Conservation (phyloP, 352 stramenopile genomes). For the Phytophthora syringae region DNA sequence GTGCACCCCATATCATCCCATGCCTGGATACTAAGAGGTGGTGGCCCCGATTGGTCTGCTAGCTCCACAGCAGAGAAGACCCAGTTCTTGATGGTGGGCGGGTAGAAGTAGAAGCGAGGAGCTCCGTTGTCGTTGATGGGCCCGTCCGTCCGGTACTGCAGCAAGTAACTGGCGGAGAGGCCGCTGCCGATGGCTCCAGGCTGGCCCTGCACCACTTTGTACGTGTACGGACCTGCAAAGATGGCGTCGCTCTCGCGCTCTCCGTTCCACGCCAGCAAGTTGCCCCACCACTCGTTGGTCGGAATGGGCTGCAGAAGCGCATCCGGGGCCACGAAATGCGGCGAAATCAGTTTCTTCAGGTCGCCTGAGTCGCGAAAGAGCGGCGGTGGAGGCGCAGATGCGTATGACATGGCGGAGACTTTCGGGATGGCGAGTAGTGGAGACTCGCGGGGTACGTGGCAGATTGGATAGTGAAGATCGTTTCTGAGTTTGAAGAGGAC, state of each 20-base stretch:
- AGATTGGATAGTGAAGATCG: constrained; percentile 27
- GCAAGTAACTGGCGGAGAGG: constrained; percentile 71
- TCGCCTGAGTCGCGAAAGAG: constrained; percentile 59
- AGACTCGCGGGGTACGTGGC: constrained; percentile 19
- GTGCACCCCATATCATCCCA: constrained; percentile 83
- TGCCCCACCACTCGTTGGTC: constrained; percentile 89
- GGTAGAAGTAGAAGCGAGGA: constrained; percentile 88
- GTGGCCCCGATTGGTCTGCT: constrained; percentile 5
- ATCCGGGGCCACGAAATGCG: constrained; percentile 45
- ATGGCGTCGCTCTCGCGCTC: constrained; percentile 72
- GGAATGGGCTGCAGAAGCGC: constrained; percentile 51
- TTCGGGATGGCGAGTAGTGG: too few species aligned
- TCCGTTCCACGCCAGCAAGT: constrained; percentile 70
- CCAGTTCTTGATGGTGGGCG: constrained; percentile 76
- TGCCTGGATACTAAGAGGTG: constrained; percentile 52
- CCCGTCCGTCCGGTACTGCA: constrained; percentile 73
- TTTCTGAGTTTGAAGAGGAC: constrained; percentile 4
- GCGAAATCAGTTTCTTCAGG: constrained; percentile 56
- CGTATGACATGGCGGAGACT: constrained; percentile 30
- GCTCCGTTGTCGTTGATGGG: constrained; percentile 80
- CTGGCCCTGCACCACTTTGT: constrained; percentile 52
- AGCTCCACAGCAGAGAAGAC: constrained; percentile 72
- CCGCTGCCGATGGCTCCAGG: constrained; percentile 48
- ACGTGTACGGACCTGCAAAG: constrained; percentile 76
- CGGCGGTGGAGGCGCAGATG: constrained; percentile 31